Base-by-base conservation (phyloP, 2,329 filamentous ascomycete species). In the Penicillium decumbens region DNA sequence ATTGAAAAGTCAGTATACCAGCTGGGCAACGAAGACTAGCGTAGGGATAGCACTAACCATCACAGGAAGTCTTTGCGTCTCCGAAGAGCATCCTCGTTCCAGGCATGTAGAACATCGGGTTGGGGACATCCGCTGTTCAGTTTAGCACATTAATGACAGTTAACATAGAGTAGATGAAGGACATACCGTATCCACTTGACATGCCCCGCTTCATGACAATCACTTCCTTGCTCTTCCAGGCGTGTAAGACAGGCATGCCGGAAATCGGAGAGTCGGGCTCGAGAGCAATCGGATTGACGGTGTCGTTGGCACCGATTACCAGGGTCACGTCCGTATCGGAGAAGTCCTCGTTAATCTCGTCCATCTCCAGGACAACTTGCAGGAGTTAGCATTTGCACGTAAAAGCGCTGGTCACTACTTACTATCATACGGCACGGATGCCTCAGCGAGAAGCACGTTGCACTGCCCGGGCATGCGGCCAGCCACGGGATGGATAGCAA, bases 261-360 rank as follows among this genome's bases (percentile, higher is more conserved):
- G 89, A 89, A 58, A 95, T 95, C 0, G 88, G 80, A 51, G 85
- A 89, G 28, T 88, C 88, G 4, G 87, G 84, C 66, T 95, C 88
- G 56, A 95, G 73, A 0, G 90, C 89, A 61, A 92, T 92, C 0
- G 90, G 90, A 63, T 95, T 95, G 32, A 95, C 90, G 0, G 90
- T 95, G 62, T 95, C 90, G 60, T 95, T 95, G 7, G 90, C 90
- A 3, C 90, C 90, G 63, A 95, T 95, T 0, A 95, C 89, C 3
- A 95, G 80, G 0, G 88, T 90, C 8, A 95, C 77, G 62, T 95
- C 90, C 0, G 90, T 95, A 25, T 93, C 87, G 6, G 78, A 71
- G 67, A 95, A 95, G 63, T 95, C 89, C 55, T 95, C 89, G 68
- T 95, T 95, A 73, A 95, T 95, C 75, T 95, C 90, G 60, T 95